These are phyloP conservation scores for Cymodocea nodosa DNA, from an alignment of 116 monocot species.

Conservation along the genomic window DNA sequence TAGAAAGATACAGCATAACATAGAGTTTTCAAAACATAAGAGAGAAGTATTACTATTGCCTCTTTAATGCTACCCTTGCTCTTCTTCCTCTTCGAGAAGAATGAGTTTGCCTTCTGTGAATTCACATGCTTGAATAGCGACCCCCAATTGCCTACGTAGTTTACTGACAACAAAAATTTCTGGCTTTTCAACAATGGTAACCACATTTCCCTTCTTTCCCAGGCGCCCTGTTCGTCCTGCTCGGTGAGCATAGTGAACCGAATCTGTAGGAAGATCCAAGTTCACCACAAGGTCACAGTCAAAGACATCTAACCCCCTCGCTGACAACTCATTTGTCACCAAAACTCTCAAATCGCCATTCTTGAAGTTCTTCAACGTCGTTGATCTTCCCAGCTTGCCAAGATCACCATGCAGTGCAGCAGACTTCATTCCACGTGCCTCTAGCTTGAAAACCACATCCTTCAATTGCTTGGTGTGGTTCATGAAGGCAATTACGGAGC, in stretches of 20 bases:
- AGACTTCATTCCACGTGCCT: conserved; percentile 78
- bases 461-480: conserved; percentile 84
- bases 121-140: conserved; percentile 53
- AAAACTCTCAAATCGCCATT: conserved; percentile 69
- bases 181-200: conserved; percentile 64
- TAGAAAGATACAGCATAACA: too few species aligned
- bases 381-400: conserved; percentile 68
- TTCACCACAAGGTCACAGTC: conserved; percentile 94
- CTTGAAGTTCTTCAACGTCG: conserved; percentile 81
- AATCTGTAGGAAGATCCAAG: conserved; percentile 88
- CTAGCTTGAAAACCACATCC: conserved; percentile 83
- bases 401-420: conserved; percentile 86
- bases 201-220: conserved; percentile 68
- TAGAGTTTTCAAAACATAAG: too few species aligned
- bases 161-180: conserved; percentile 89
- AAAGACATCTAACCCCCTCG: conserved; percentile 84
- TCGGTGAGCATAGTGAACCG: conserved; percentile 89
- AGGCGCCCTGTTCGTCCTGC: conserved; percentile 88
- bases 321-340: conserved; percentile 91
- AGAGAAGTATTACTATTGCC: too few species aligned
- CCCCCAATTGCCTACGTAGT: conserved; percentile 51
- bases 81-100: conserved; percentile 36
- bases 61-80: not conserved
- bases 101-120: conserved; percentile 70
- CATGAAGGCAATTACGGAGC: conserved; percentile 84